Evolutionary conservation across 2,329 filamentous ascomycete genomes (phyloP).

Genomic region (Cladosporium sp.): DNA sequence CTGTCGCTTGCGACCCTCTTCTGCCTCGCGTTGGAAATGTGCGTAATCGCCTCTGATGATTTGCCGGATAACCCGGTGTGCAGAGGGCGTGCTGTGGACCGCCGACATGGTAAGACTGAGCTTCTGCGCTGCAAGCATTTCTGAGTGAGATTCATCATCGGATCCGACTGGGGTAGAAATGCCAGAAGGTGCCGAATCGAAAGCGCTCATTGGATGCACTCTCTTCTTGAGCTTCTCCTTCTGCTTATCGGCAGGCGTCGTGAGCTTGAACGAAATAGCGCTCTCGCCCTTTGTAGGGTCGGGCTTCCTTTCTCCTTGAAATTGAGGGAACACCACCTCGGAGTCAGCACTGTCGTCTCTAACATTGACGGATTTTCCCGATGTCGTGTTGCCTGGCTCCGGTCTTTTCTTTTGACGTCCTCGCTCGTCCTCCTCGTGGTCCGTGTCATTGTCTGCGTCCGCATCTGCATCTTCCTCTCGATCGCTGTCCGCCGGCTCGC

Average conservation of each 20-base stretch:
- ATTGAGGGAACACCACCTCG: constrained; percentile 17
- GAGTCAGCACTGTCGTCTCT: constrained; percentile 28
- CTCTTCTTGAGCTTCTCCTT: constrained; percentile 36
- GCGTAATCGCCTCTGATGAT: constrained; percentile 85
- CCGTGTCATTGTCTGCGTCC: constrained; percentile 30
- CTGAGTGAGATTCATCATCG: constrained; percentile 76
- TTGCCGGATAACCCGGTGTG: constrained; percentile 80
- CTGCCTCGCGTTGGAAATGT: constrained; percentile 70
- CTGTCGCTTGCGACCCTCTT: constrained; percentile 72
- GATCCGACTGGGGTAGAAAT: constrained; percentile 65
- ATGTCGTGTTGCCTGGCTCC: constrained; percentile 30
- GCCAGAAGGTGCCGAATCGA: constrained; percentile 64
- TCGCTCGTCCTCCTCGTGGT: constrained; percentile 27
- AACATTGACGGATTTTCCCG: constrained; percentile 31
- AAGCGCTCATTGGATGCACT: constrained; percentile 76
- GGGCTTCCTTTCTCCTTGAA: constrained; percentile 23
- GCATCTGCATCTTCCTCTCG: constrained; percentile 21
- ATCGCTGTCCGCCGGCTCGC: constrained; percentile 17
- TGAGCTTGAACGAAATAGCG: constrained; percentile 27
- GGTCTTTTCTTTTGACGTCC: constrained; percentile 31
- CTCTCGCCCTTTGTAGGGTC: constrained; percentile 34
- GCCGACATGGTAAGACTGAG: constrained; percentile 76
- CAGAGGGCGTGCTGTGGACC: constrained; percentile 69
- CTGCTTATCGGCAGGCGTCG: constrained; percentile 19
- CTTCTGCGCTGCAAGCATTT: constrained; percentile 84